Percentiles rank a stretch among this genome's conserved stretches.
Evolutionary conservation across 352 stramenopile genomes (phyloP).

Genomic region (Globisporangium acanthophoron): DNA sequence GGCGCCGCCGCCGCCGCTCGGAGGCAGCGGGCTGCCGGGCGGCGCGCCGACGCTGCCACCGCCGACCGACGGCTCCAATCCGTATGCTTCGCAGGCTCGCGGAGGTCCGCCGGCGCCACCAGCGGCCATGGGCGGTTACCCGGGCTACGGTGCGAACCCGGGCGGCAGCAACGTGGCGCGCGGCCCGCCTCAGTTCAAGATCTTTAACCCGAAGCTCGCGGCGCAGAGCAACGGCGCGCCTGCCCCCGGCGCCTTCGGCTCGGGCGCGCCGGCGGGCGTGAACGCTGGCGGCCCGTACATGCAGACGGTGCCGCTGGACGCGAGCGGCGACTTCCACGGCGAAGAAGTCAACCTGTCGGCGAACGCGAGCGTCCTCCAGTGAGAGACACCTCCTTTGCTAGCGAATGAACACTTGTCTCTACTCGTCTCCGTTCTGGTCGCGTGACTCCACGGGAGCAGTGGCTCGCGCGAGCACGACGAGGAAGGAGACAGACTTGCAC

Average conservation of each 20-base stretch:
- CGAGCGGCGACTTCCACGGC: conserved; percentile 18
- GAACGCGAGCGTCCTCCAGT: conserved; percentile 68
- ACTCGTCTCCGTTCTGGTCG: no score
- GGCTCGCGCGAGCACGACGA: no score
- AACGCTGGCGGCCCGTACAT: conserved; percentile 13
- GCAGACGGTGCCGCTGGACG: conserved; percentile 26
- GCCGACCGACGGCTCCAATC: conserved; percentile 34
- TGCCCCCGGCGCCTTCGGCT: conserved; percentile 22
- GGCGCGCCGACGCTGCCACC: conserved; percentile 9
- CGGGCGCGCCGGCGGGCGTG: conserved; percentile 7
- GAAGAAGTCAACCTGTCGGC: conserved; percentile 77
- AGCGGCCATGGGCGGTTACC: conserved; percentile 26
- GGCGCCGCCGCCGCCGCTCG: conserved; percentile 50
- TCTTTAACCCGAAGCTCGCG: conserved; percentile 78
- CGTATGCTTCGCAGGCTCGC: conserved; percentile 44
- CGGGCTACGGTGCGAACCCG: conserved; percentile 4
- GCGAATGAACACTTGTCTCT: no score
- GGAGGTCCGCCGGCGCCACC: conserved; percentile 9
- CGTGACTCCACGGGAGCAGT: no score
- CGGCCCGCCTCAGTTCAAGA: conserved; percentile 77
- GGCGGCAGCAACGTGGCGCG: conserved; percentile 10
- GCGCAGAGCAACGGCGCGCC: conserved; percentile 20
- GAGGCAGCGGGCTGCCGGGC: conserved; percentile 7
- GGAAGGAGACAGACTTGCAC: no score
- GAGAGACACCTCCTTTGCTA: conserved; percentile 1